Evolutionary conservation across 208 protist genomes (phyloP).

Genomic region (Acanthamoeba triangularis): DNA sequence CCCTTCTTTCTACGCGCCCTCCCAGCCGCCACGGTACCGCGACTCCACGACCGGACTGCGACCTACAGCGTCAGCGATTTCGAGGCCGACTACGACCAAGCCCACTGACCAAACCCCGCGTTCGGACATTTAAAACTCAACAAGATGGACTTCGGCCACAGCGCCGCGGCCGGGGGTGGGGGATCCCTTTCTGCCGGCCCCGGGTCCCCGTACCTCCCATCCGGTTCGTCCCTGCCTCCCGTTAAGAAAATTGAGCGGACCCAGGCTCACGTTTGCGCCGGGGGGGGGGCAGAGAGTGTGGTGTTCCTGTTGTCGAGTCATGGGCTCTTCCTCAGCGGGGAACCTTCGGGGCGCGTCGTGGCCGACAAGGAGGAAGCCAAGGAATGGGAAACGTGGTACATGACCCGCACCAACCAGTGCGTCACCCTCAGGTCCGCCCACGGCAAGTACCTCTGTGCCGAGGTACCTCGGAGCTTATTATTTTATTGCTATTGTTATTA

Average conservation of each 20-base stretch:
- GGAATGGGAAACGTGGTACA: constrained; percentile 55
- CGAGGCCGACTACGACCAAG: not conserved
- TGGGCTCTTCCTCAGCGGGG: not conserved
- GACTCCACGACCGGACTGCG: not conserved
- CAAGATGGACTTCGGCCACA: not conserved
- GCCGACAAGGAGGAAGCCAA: constrained; percentile 29
- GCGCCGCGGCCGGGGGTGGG: too few relatives aligned
- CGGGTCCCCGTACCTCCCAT: not conserved
- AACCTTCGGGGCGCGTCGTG: constrained; percentile 5
- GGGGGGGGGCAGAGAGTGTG: not conserved
- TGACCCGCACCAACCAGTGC: not conserved
- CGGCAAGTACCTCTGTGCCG: constrained; percentile 53
- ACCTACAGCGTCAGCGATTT: not conserved
- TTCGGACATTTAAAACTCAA: not conserved
- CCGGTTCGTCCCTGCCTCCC: not conserved
- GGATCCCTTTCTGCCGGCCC: not conserved
- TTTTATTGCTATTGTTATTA: not conserved
- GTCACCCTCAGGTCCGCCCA: constrained; percentile 39
- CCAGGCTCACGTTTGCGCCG: not conserved
- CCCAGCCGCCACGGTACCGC: not conserved
- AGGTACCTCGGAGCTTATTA: not conserved
- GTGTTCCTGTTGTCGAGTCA: not conserved
- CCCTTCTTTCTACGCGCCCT: constrained; percentile 1
- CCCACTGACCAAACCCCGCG: not conserved
- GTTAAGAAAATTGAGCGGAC: not conserved